phyloP scores from a whole-genome alignment of 1,284 basidiomycete genomes.

The Ganoderma sp. region DNA sequence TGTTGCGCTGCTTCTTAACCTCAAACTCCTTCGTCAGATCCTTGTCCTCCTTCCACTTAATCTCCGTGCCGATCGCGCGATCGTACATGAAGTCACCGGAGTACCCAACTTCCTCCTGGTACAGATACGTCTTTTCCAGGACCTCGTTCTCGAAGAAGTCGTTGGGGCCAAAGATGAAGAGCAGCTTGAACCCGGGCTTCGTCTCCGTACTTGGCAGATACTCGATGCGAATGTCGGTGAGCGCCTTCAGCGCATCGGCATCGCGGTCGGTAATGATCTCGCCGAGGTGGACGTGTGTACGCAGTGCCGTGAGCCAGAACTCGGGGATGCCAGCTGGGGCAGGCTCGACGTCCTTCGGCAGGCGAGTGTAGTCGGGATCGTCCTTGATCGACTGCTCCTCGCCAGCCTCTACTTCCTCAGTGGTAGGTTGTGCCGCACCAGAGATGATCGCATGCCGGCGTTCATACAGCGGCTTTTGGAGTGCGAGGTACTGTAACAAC shows the following conservation, averaged over 20 bases:
- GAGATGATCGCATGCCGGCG: slow-evolving; percentile 86
- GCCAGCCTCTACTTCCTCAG: slow-evolving; percentile 86
- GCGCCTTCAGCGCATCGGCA: slow-evolving; percentile 73
- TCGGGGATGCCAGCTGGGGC: slow-evolving; percentile 80
- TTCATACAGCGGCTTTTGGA: slow-evolving; percentile 88
- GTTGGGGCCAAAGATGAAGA: slow-evolving; percentile 84
- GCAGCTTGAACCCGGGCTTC: slow-evolving; percentile 91
- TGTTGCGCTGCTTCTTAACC: slow-evolving; percentile 99
- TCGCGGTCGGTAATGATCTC: slow-evolving; percentile 95
- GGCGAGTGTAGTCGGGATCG: slow-evolving; percentile 65
- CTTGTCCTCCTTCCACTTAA: slow-evolving; percentile 98
- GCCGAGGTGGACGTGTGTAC: slow-evolving; percentile 87
- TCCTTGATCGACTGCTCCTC: slow-evolving; percentile 72
- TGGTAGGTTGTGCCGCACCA: slow-evolving; percentile 77
- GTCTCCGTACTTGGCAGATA: slow-evolving; percentile 69
- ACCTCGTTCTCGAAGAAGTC: slow-evolving; percentile 87
- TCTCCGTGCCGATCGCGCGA: slow-evolving; percentile 87
- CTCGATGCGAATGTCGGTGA: slow-evolving; percentile 71
- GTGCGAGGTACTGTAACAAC: slow-evolving; percentile 88
- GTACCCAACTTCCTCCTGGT: slow-evolving; percentile 93
- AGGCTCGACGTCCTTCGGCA: slow-evolving; percentile 53
- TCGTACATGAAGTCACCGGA: slow-evolving; percentile 96
- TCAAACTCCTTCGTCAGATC: slow-evolving; percentile 97
- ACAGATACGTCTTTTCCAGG: slow-evolving; percentile 94
- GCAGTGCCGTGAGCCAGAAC: slow-evolving; percentile 97